phyloP scores from a whole-genome alignment of 495 filamentous ascomycete genomes.

The Penicillium waksmanii region DNA sequence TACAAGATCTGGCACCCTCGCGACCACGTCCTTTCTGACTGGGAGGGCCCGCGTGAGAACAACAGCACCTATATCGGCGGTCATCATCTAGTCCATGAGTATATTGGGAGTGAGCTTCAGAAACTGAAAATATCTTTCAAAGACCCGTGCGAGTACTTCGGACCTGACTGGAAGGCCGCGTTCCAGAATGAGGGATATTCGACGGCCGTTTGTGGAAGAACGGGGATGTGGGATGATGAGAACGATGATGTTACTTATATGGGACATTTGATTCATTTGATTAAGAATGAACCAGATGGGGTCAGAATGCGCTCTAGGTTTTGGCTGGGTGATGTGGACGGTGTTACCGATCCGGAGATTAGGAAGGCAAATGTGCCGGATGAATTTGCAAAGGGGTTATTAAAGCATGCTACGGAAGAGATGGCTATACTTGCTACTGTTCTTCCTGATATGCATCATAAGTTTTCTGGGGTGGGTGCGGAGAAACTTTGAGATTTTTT shows the following conservation, averaged over 20 bases:
- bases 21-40: slow-evolving; percentile 13
- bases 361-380: background rate
- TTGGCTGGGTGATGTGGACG: slow-evolving; percentile 12
- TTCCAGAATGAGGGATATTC: slow-evolving; percentile 5
- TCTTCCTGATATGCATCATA: slow-evolving; percentile 8
- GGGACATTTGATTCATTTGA: slow-evolving; percentile 13
- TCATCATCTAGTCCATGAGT: slow-evolving; percentile 12
- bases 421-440: slow-evolving; percentile 14
- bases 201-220: slow-evolving; percentile 9
- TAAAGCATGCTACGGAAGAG: slow-evolving; percentile 11
- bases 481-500: background rate
- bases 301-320: slow-evolving; percentile 12
- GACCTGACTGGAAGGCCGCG: slow-evolving; percentile 2
- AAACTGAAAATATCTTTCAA: slow-evolving; percentile 12
- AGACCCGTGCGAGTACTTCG: slow-evolving; percentile 11
- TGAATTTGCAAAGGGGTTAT: slow-evolving; percentile 5
- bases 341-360: background rate
- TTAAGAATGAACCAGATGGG: slow-evolving; percentile 9
- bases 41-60: slow-evolving; percentile 9
- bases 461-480: background rate
- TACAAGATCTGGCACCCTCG: slow-evolving; percentile 13
- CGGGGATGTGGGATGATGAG: slow-evolving; percentile 5
- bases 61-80: slow-evolving; percentile 14
- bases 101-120: slow-evolving; percentile 3
- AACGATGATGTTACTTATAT: background rate